These are phyloP conservation scores for Coemansia sp. DNA, from an alignment of 192 early-diverging fungal genomes.

Conservation along the genomic window DNA sequence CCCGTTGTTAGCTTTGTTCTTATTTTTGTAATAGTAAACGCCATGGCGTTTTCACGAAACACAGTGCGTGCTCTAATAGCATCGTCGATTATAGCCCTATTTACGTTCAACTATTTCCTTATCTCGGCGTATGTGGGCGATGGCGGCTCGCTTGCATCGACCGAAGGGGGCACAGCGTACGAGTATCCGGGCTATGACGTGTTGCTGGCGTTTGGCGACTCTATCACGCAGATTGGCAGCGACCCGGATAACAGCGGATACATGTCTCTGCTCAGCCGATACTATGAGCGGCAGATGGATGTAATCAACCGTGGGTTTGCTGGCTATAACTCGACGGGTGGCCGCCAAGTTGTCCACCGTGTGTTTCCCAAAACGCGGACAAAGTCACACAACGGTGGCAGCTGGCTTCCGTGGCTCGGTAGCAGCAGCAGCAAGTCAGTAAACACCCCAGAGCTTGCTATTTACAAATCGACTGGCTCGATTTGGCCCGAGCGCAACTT, in stretches of 20 bases:
- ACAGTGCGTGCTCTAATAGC: no score
- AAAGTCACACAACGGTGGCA: not conserved
- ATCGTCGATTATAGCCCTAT: no score
- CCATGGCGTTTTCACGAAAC: no score
- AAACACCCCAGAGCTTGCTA: not conserved
- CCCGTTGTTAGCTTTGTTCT: no score
- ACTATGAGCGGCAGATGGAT: slow-evolving; percentile 70
- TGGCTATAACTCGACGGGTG: slow-evolving; percentile 70
- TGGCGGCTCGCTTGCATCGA: not conserved
- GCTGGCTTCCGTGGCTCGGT: not conserved
- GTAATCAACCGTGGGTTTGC: slow-evolving; percentile 76
- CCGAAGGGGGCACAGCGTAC: not conserved
- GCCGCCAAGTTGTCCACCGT: slow-evolving; percentile 54
- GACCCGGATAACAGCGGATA: slow-evolving; percentile 48
- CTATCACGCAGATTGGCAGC: slow-evolving; percentile 25
- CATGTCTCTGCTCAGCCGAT: slow-evolving; percentile 45
- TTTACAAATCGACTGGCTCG: not conserved
- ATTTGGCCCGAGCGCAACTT: not conserved
- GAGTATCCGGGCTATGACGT: slow-evolving; percentile 20
- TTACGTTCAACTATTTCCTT: not conserved
- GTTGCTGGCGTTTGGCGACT: slow-evolving; percentile 30
- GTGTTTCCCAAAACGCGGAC: slow-evolving; percentile 49
- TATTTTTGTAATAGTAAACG: no score
- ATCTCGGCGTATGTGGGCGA: not conserved
- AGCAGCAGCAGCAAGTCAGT: not conserved